Percentiles rank a stretch among this genome's conserved stretches.
phyloP scores from a whole-genome alignment of 768 basidiomycete species.

The Mycena maculata region DNA sequence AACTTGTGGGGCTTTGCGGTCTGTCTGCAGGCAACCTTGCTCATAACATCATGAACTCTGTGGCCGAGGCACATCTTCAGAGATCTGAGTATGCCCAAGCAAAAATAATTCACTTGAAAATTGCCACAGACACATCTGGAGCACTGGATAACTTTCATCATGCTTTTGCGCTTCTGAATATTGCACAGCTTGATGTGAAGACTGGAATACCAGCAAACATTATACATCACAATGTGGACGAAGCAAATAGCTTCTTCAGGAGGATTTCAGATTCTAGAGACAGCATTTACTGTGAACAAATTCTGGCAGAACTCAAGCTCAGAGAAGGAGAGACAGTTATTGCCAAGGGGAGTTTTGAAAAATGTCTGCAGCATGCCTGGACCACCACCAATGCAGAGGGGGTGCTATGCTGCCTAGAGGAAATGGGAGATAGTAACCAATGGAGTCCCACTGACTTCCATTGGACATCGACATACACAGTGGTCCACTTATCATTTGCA shows the following conservation, averaged over 20 bases:
- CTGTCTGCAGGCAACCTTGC: not conserved
- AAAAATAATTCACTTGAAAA: not conserved
- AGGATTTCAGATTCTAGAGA: not conserved
- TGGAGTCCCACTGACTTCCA: not conserved
- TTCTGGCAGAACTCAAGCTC: no score
- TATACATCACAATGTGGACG: not conserved
- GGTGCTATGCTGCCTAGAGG: not conserved
- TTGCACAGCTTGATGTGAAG: not conserved
- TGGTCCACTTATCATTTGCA: not conserved
- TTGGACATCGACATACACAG: not conserved
- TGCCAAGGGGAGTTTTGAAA: not conserved
- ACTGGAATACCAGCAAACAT: not conserved
- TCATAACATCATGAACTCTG: not conserved
- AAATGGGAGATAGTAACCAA: not conserved
- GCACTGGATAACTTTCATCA: not conserved
- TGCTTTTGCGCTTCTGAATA: not conserved
- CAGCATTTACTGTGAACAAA: not conserved
- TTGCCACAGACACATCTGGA: not conserved
- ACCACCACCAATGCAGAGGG: not conserved
- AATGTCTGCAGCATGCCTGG: not conserved
- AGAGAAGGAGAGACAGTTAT: not conserved
- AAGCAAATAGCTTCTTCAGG: not conserved
- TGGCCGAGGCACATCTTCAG: not conserved
- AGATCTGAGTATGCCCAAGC: not conserved
- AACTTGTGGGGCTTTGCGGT: not conserved